Base-by-base conservation (phyloP, 208 protist genomes). In the Acanthamoeba culbertsoni region DNA sequence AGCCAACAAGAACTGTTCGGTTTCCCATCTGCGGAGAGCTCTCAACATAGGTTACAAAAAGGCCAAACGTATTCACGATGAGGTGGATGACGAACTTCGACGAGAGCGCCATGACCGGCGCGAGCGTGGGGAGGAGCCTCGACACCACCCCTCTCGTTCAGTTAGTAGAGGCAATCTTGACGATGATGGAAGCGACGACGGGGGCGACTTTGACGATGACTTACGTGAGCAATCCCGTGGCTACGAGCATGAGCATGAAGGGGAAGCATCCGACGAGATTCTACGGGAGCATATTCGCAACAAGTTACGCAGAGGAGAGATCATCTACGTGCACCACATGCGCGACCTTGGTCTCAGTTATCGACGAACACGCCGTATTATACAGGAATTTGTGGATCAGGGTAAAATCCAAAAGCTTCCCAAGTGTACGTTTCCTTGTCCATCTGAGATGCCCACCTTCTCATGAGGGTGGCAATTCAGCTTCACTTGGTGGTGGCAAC, bases 21-120 rank as follows among this genome's bases (percentile, higher is more conserved):
- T 79, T 26, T 79, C 68, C 4, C 68, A 79, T 7, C 68, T 79
- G 68, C 68, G 68, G 37, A 33, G 68, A 8, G 68, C 68, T 42
- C 68, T 79, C 40, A 79, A 79, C 68, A 79, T 79, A 14, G 68
- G 68, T 28, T 79, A 79, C 68, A 79, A 79, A 48, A 79, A 79
- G 68, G 68, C 68, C 37, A 79, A 79, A 42, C 68, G 68, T 42
- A 79, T 79, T 33, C 68, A 79, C 68, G 68, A 79, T 42, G 68
- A 79, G 20, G 68, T 79, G 0, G 68, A 79, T 6, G 68, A 79
- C 37, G 68, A 79, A 31, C 68, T 79, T 33, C 68, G 63, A n/a
- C 63, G 63, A 14, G 63, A 75, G 28, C 63, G 63, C 23, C 33
- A 43, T n/a, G 63, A 43, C n/a, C 63, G 28, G 18, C 63, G 40